phyloP scores from a whole-genome alignment of 306 rosid species.

The Comarum palustre region DNA sequence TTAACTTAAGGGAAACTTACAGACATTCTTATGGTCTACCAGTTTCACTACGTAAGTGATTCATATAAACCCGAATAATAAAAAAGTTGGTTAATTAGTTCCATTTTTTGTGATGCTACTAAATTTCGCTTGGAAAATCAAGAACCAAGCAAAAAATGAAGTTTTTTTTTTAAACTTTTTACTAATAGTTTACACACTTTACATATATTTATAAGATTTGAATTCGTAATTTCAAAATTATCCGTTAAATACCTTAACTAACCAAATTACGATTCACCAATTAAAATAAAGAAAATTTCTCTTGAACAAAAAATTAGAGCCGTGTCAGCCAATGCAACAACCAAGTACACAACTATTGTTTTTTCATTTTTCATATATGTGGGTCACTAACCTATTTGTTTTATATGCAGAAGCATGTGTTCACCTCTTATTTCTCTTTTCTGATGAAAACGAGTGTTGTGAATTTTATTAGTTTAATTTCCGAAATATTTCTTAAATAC shows the following conservation, averaged over 20 bases:
- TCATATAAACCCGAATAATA: not conserved
- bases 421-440: not conserved
- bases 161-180: too few species aligned
- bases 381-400: constrained; percentile 21
- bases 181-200: too few species aligned
- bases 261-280: too few species aligned
- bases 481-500: too few species aligned
- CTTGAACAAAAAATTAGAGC: not conserved
- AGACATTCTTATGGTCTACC: not conserved
- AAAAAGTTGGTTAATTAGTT: not conserved
- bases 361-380: not conserved
- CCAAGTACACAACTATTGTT: not conserved
- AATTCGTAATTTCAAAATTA: too few species aligned
- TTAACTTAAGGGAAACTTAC: too few species aligned
- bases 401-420: not conserved
- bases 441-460: too few species aligned
- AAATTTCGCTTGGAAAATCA: constrained; percentile 31
- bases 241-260: too few species aligned
- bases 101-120: not conserved
- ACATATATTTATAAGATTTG: too few species aligned
- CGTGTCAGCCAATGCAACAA: constrained; percentile 22
- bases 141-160: constrained; percentile 38
- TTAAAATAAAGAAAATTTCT: not conserved
- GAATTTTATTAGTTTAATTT: too few species aligned
- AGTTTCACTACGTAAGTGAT: not conserved